Evolutionary conservation across 2,329 filamentous ascomycete species (phyloP).

Genomic region (Aspergillus unguis): DNA sequence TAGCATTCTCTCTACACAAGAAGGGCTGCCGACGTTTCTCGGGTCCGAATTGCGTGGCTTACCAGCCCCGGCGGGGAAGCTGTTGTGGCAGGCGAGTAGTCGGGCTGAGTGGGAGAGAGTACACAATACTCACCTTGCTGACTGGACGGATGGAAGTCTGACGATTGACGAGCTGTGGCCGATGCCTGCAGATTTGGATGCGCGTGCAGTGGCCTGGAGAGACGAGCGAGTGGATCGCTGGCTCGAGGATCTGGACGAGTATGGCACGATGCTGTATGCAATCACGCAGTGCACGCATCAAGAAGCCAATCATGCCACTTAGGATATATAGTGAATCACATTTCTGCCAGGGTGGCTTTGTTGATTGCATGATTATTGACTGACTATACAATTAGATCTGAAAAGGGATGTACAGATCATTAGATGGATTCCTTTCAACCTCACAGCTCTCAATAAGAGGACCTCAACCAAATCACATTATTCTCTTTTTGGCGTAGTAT

Average conservation of each 20-base stretch:
- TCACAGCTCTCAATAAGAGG: no score
- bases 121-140: slow-evolving; percentile 43
- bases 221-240: slow-evolving; percentile 46
- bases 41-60: slow-evolving; percentile 50
- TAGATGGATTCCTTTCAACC: no score
- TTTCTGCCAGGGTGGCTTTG: no score
- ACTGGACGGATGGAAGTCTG: slow-evolving; percentile 42
- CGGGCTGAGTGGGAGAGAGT: slow-evolving; percentile 42
- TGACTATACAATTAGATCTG: no score
- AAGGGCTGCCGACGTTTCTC: slow-evolving; percentile 48
- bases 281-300: slow-evolving; percentile 32
- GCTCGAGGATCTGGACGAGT: slow-evolving; percentile 52
- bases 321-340: no score
- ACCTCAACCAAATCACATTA: no score
- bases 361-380: no score
- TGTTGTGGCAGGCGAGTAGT: slow-evolving; percentile 42
- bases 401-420: no score
- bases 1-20: slow-evolving; percentile 46
- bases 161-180: slow-evolving; percentile 54
- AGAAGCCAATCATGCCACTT: no score
- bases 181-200: slow-evolving; percentile 30
- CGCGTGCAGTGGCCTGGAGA: slow-evolving; percentile 27
- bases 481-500: background rate
- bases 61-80: slow-evolving; percentile 41
- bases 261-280: slow-evolving; percentile 52